Evolutionary conservation across 257 asterid species (phyloP), one percentile per base, ranked within the genome.

Genomic region (Capsicum pubescens): DNA sequence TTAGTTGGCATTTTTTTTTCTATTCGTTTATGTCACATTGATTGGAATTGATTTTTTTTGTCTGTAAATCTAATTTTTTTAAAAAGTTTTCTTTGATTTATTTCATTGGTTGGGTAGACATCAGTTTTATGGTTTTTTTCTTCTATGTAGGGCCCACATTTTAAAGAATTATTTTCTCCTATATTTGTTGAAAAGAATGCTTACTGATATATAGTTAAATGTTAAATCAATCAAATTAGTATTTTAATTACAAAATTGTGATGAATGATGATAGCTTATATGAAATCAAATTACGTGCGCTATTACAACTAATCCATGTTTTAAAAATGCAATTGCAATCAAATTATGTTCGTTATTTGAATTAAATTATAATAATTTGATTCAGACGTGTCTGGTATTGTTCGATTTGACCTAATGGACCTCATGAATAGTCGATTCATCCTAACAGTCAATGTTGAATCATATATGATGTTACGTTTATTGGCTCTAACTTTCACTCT

Each of bases 21-120:
- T 35, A 4, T 67, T 67, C 74, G 35, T 67, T 26, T 14, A 11
- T 36, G 54, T 15, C 76, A 68, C 76, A 68, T 36, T 68, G 52
- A 68, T 36, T 36, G 76, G 76, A 68, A 68, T 68, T 68, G 26
- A 68, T 36, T 68, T 67, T 36, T 26, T 67, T 68, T 13, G 26
- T 68, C 19, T 68, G 52, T 68, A 68, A 68, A 36, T 68, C 6
- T 3, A 7, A 6, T n/a, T 9, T 36, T 39, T 1, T 6, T 5
- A 58, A 13, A 58, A 13, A 54, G 8, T 7, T 17, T 17, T 59
- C 11, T 59, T 59, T 59, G 5, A n/a, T 17, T 59, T 59, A 59
- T 59, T 59, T 59, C 66, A 59, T 59, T 59, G 66, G 12, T 59
- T 59, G 35, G 66, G 26, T 9, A 8, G 66, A 59, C 66, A 59